Evolutionary conservation across 164 flowering plant genomes (phyloP), one percentile per base, ranked within the genome.

Genomic region (Annona cherimola): DNA sequence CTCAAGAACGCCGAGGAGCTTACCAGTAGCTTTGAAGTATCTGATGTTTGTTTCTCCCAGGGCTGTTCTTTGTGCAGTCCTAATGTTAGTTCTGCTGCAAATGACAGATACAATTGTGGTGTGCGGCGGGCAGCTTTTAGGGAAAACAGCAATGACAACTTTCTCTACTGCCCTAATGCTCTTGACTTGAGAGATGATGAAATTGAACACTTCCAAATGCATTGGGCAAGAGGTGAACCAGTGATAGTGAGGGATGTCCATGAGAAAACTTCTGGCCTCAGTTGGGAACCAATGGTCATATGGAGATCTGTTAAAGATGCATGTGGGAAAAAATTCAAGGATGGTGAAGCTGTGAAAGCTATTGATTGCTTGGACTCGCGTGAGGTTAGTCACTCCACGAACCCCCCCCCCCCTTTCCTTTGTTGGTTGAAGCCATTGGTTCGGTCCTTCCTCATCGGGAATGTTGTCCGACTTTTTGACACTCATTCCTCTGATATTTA

Each of bases 251-350:
- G 88, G 78, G 82, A 89, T 79, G 90, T 85, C 19, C 84, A 80
- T 66, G 83, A 81, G 59, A 85, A 72, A 63, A 73, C 87, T 43
- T 78, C 86, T 66, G 92, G 91, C 63, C 87, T 93, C 62, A 88
- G 94, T 78, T 93, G 98, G 98, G 98, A 93, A 59, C 98, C 98
- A 19, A 83, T 87, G 90, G 96, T 93, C 70, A 90, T 93, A 94
- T 84, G 89, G 86, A 78, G 96, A 76, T 92, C 94, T 71, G 84
- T 85, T 44, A 78, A 79, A 73, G 83, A 78, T 70, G 73, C 69
- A 42, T 82, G 82, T 69, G 84, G 86, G 55, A 79, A 75, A 73
- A 79, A 81, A 68, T 66, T 79, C 63, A 77, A 81, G 63, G 87
- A 84, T 45, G 79, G 78, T 67, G 70, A 66, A n/a, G 75, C 75